Percentiles rank a stretch among this genome's conserved stretches.
phyloP scores from a whole-genome alignment of 2,329 filamentous ascomycete genomes.

The Verticillium albo-atrum region DNA sequence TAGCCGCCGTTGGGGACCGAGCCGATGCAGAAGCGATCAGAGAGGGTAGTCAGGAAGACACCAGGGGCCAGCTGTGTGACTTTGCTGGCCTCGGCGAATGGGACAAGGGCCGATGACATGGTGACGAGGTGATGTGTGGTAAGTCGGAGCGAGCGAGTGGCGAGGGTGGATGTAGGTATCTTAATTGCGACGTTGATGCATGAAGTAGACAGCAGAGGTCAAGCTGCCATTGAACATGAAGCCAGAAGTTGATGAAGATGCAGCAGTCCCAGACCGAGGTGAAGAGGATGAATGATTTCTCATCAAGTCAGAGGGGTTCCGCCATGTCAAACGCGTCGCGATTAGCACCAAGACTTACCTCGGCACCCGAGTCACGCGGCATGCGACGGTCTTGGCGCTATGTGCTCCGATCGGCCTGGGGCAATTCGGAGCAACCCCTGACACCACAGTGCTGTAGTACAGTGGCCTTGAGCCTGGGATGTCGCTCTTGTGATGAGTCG shows the following conservation, averaged over 20 bases:
- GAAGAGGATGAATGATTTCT: neutral
- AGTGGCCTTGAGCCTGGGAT: too few relatives aligned
- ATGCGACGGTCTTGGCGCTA: neutral
- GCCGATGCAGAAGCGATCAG: conserved; percentile 18
- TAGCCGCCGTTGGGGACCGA: conserved; percentile 44
- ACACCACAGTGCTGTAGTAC: neutral
- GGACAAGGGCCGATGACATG: conserved; percentile 3
- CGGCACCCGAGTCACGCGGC: neutral
- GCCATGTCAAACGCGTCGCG: neutral
- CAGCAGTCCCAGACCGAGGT: neutral
- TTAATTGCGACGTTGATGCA: neutral
- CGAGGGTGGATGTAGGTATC: too few relatives aligned
- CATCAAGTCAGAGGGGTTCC: neutral
- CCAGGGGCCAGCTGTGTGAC: conserved; percentile 16
- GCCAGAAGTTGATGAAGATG: neutral
- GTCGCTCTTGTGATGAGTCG: too few relatives aligned
- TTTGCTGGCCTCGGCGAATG: conserved; percentile 16
- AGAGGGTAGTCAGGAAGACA: conserved; percentile 17
- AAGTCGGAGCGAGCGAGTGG: too few relatives aligned
- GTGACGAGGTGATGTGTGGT: neutral
- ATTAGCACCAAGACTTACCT: neutral
- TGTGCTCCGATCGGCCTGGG: neutral
- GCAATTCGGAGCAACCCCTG: too few relatives aligned
- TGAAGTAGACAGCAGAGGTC: neutral
- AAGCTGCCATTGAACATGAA: neutral